Base-by-base conservation (phyloP, 768 basidiomycete genomes). In the Crepidotus variabilis region DNA sequence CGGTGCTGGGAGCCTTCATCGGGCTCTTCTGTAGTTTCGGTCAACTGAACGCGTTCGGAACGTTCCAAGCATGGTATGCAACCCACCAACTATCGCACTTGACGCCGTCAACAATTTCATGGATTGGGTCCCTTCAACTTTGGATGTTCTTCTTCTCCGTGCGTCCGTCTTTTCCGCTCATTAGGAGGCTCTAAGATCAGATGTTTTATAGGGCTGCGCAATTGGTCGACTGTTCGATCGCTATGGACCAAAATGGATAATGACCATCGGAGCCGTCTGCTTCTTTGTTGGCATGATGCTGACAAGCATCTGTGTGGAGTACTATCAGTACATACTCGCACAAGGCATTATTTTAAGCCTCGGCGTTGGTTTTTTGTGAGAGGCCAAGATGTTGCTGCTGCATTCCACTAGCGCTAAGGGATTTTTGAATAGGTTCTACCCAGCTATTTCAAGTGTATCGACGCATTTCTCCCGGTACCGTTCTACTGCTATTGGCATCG, bases 61-160 rank as follows among this genome's bases (percentile, higher is more conserved):
- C 85, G 43, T 90, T 83, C 66, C 85, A 88, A 66, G 69, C 82
- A 11, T 88, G 83, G 81, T 89, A 90, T 61, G 72, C 77, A 9
- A 69, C 67, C 13, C 82, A 90, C 66, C 83, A 88, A 65, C 75
- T 90, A 16, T 65, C 66, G 16, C 66, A 75, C 60, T 59, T 78
- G 34, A 69, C 81, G 13, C 71, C 82, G 13, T 83, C 82, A 35
- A 78, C 75, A 21, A 85, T 88, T 58, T 83, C 86, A 2, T 87
- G 86, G 83, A 87, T 89, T 60, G 87, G 86, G 5, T 84, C 84
- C 1, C 59, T 88, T 47, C 87, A 88, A 62, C 71, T 89, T 2
- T 88, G 82, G 78, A 69, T 80, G 18, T 86, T 88, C 66, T 88
- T 88, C 73, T 80, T 86, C 61, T 82, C 84, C 56, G 87, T 88